Evolutionary conservation across 495 filamentous ascomycete species (phyloP), one percentile per base, ranked within the genome.

Genomic region (Penicillium subrubescens): DNA sequence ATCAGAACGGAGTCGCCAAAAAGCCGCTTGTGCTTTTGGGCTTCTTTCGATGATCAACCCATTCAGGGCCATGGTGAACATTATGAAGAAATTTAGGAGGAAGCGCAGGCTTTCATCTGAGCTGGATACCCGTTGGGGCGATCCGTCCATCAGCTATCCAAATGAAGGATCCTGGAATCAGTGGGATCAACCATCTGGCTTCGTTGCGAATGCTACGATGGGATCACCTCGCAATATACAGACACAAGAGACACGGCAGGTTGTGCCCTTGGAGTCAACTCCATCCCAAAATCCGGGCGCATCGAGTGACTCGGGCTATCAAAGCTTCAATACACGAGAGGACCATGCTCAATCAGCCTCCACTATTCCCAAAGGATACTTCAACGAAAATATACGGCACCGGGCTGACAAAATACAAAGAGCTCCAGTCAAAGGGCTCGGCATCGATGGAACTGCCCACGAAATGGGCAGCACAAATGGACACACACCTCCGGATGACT

Each of bases 161-260:
- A 81, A 65, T 31, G 67, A 76, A 25, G 80, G 80, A 10, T 82
- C 80, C 5, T 82, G 80, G 80, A 82, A 75, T 50, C 75, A 82
- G 59, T 70, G 67, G 60, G 63, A 73, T 52, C 74, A 75, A 37
- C 41, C 68, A 1, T 59, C 74, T 27, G 66, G 66, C 8, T 67
- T 65, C 35, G 59, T 53, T 17, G 57, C 59, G 48, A 69, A 67
- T 61, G 25, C 66, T 21, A 21, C 62, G 23, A 21, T 33, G 44
- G 44, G 15, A 2, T 17, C 43, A 8, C 44, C 48, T n/a, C 50
- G 43, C 1, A 46, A 43, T 15, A 17, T 14, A 11, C 55, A 57
- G 2, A 19, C 57, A 3, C 65, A 63, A 5, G 68, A 59, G 19
- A 23, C 23, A 41, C 60, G 62, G 44, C 57, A 57, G 46, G 60